Base-by-base conservation (phyloP, 352 stramenopile genomes). In the Sclerospora graminicola region DNA sequence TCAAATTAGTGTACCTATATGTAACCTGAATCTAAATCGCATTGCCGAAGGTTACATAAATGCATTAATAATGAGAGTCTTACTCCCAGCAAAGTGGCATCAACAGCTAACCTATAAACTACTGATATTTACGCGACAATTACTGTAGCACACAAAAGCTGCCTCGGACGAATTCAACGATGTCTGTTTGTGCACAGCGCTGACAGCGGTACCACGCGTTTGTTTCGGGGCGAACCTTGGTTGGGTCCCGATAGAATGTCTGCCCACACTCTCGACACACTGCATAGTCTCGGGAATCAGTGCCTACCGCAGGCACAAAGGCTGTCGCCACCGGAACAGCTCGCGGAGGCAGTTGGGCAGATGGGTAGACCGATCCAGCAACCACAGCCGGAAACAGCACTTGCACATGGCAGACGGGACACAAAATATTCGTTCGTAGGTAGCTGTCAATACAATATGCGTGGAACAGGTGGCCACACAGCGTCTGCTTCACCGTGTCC, bases 131-230 rank as follows among this genome's bases (percentile, higher is more conserved):
- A 26, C 6, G 21, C 21, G 21, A 26, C 21, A 4, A 18, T 79
- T 29, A 84, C 45, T 82, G 66, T 9, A 88, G 9, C 4, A 48
- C 48, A 42, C 76, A 89, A 39, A 50, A 50, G 30, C 73, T 86
- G 15, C 51, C 60, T 3, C 69, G 67, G 8, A 81, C 29, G 33
- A 84, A 63, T 2, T 69, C 51, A 20, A 76, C 41, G 26, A 71
- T 70, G 48, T 86, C 65, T 20, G 57, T 66, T 4, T 49, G 52
- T 21, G 71, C 63, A 45, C 76, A 89, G 37, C 60, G 52, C 15
- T 70, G 48, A 47, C 76, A 89, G 33, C 76, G 69, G 45, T 82
- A 84, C 66, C 72, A 89, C 2, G 55, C 73, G 34, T 70, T 80
- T 3, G 76, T 86, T 23, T 83, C 71, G 0, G 76, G 73, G 1